Conservation (phyloP, 2,329 filamentous ascomycete genomes). For the Colletotrichum filicis region DNA sequence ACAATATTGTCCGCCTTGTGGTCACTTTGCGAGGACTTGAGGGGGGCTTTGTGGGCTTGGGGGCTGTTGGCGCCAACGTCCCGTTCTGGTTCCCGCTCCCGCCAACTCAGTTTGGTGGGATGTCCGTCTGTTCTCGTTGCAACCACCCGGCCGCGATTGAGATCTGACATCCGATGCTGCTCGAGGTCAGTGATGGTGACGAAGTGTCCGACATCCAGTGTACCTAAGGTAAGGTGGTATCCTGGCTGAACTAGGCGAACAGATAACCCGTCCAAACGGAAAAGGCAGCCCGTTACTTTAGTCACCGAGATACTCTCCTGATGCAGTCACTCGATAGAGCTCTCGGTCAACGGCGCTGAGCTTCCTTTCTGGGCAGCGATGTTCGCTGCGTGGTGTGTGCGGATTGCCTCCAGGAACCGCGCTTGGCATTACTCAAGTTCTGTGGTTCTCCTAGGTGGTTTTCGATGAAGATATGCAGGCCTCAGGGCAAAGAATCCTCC, state of each 20-base stretch:
- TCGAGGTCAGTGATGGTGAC: background rate
- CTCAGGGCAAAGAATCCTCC: background rate
- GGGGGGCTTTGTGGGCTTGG: background rate
- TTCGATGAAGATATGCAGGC: background rate
- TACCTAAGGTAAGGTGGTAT: background rate
- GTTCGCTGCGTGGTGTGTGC: background rate
- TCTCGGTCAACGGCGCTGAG: background rate
- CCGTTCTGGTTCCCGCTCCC: constrained; percentile 3
- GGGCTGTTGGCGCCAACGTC: constrained; percentile 6
- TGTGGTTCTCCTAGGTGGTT: background rate
- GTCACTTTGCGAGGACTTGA: background rate
- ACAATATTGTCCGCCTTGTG: background rate
- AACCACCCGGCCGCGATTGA: background rate
- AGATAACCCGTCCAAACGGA: background rate
- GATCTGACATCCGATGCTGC: constrained; percentile 3
- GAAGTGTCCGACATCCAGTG: background rate
- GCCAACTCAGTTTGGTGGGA: background rate
- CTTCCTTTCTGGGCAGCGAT: background rate
- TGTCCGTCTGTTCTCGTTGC: background rate
- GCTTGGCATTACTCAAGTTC: constrained; percentile 1
- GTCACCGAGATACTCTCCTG: background rate
- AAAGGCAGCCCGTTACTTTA: background rate
- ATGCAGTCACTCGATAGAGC: background rate
- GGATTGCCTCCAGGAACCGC: background rate
- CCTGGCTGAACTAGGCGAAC: background rate